Percentiles rank a stretch among this genome's conserved stretches.
Conservation (phyloP, 2,329 filamentous ascomycete species). For the Scorias spongiosa region DNA sequence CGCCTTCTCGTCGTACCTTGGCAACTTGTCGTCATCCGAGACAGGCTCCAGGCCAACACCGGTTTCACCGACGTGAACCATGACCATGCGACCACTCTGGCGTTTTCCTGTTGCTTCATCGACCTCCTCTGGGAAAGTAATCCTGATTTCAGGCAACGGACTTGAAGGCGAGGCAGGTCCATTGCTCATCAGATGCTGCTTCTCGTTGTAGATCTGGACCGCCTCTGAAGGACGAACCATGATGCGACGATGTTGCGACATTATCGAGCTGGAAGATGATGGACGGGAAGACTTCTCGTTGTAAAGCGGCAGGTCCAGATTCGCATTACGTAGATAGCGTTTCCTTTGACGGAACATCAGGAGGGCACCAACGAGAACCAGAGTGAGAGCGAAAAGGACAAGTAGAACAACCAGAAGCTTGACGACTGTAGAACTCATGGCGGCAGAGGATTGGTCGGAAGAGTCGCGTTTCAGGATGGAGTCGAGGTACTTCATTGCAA, state of each 20-base stretch:
- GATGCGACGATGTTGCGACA: constrained; percentile 38
- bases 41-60: constrained; percentile 82
- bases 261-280: constrained; percentile 26
- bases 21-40: constrained; percentile 48
- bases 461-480: background rate
- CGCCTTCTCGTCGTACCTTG: constrained; percentile 75
- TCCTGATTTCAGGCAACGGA: constrained; percentile 86
- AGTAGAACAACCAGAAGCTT: constrained; percentile 69
- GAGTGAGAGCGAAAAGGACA: constrained; percentile 57
- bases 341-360: constrained; percentile 54
- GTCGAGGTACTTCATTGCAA: background rate
- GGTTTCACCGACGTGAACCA: constrained; percentile 80
- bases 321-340: constrained; percentile 31
- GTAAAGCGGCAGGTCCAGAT: constrained; percentile 53
- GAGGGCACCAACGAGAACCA: constrained; percentile 53
- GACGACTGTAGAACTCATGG: constrained; percentile 47
- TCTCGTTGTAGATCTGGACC: constrained; percentile 64
- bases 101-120: constrained; percentile 59
- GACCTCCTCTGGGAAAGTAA: constrained; percentile 93
- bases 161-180: constrained; percentile 56
- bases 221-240: constrained; percentile 45
- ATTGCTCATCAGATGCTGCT: constrained; percentile 56
- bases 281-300: constrained; percentile 41
- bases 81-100: constrained; percentile 74
- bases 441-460: constrained; percentile 9